Evolutionary conservation across 2,329 filamentous ascomycete genomes (phyloP).

Genomic region (Alternaria arborescens): DNA sequence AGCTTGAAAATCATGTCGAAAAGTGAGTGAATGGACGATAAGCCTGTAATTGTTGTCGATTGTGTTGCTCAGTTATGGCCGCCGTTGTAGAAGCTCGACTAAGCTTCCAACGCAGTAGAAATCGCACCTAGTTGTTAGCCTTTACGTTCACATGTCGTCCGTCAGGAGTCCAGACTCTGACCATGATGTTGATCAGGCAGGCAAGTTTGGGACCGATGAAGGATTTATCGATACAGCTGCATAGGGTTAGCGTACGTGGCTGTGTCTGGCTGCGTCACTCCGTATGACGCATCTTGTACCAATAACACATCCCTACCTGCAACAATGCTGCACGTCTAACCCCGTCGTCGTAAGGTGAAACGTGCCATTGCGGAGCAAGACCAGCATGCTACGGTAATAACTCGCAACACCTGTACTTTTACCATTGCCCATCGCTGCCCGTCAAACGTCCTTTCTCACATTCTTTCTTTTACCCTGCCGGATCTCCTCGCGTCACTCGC

Average conservation of each 20-base stretch:
- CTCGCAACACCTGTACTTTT: background rate
- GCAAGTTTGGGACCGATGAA: slow-evolving; percentile 11
- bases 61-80: background rate
- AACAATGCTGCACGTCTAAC: slow-evolving; percentile 10
- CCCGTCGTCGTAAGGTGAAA: slow-evolving; percentile 20
- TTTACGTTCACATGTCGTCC: background rate
- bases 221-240: slow-evolving; percentile 6
- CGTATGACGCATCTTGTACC: slow-evolving; percentile 19
- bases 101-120: background rate
- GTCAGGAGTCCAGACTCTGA: background rate
- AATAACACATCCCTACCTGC: slow-evolving; percentile 11
- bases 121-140: background rate
- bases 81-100: background rate
- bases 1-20: background rate
- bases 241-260: slow-evolving; percentile 19
- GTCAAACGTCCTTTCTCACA: background rate
- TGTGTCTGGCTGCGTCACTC: slow-evolving; percentile 3
- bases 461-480: slow-evolving; percentile 6
- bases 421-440: background rate
- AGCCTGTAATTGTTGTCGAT: background rate
- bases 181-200: background rate
- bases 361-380: slow-evolving; percentile 6
- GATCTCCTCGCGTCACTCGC: slow-evolving; percentile 10
- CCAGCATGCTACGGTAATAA: slow-evolving; percentile 1
- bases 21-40: background rate